phyloP scores from a whole-genome alignment of 2,329 filamentous ascomycete genomes.

The Sclerotinia sclerotiorum region DNA sequence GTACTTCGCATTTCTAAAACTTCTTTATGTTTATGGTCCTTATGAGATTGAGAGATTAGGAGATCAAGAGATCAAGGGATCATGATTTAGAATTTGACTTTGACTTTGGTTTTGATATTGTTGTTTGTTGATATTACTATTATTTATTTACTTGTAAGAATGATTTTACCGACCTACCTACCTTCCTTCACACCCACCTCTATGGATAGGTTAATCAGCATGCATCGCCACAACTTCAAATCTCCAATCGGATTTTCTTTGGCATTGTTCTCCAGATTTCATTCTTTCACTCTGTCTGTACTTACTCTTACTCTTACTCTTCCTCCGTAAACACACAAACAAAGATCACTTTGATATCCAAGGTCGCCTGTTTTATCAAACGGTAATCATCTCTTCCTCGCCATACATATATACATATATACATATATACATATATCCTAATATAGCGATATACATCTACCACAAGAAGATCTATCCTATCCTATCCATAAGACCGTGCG shows the following conservation, averaged over 20 bases:
- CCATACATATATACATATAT: neutral
- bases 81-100: neutral
- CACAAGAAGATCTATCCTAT: neutral
- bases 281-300: no score
- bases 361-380: constrained; percentile 5
- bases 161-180: no score
- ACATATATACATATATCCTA: neutral
- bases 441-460: constrained; percentile 2
- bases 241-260: neutral
- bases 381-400: neutral
- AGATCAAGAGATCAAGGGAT: neutral
- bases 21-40: no score
- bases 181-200: neutral
- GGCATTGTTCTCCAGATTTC: neutral
- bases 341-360: constrained; percentile 3
- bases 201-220: no score
- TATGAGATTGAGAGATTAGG: neutral
- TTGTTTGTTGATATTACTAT: neutral
- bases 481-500: neutral
- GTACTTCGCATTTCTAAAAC: no score
- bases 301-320: no score
- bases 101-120: neutral
- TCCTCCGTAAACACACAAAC: no score
- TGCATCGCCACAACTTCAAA: neutral
- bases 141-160: neutral